Percentiles rank a stretch among this genome's conserved stretches.
Conservation (phyloP, 2,329 filamentous ascomycete genomes). For the Macrophomina tecta region DNA sequence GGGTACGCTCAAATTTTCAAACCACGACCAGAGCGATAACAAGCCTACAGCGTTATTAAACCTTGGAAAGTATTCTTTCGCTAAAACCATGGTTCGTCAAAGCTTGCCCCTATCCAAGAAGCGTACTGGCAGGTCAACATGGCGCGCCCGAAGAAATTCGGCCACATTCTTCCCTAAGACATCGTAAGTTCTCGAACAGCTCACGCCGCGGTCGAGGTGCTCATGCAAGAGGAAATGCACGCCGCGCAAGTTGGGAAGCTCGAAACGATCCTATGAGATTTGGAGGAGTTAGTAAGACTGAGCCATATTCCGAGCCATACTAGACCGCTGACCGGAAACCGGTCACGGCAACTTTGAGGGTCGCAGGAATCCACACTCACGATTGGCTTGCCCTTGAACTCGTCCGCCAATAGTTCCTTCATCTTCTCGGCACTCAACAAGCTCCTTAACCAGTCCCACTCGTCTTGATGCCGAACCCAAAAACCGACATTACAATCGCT, state of each 20-base stretch:
- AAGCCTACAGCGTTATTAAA: too few relatives aligned
- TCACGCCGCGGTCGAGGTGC: constrained; percentile 53
- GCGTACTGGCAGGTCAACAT: constrained; percentile 52
- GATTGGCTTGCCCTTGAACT: constrained; percentile 36
- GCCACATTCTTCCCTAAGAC: constrained; percentile 54
- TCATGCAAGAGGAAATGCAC: constrained; percentile 55
- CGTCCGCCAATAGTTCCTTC: constrained; percentile 37
- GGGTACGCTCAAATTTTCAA: too few relatives aligned
- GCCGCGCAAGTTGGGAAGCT: constrained; percentile 46
- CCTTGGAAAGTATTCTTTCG: too few relatives aligned
- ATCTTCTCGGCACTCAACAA: constrained; percentile 38
- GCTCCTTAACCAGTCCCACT: constrained; percentile 42
- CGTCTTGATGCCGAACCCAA: constrained; percentile 42
- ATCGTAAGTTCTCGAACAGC: constrained; percentile 52
- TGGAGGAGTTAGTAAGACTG: neutral
- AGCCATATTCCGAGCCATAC: too few relatives aligned
- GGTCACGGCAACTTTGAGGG: neutral
- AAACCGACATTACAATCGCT: constrained; percentile 46
- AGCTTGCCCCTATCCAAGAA: constrained; percentile 52
- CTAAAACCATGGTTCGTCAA: constrained; percentile 19
- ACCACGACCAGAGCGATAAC: too few relatives aligned
- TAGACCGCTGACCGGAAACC: too few relatives aligned
- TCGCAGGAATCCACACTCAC: constrained; percentile 5
- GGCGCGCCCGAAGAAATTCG: constrained; percentile 54
- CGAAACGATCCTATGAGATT: constrained; percentile 40